Conservation (phyloP, 2,329 filamentous ascomycete genomes). For the Cladophialophora immunda region DNA sequence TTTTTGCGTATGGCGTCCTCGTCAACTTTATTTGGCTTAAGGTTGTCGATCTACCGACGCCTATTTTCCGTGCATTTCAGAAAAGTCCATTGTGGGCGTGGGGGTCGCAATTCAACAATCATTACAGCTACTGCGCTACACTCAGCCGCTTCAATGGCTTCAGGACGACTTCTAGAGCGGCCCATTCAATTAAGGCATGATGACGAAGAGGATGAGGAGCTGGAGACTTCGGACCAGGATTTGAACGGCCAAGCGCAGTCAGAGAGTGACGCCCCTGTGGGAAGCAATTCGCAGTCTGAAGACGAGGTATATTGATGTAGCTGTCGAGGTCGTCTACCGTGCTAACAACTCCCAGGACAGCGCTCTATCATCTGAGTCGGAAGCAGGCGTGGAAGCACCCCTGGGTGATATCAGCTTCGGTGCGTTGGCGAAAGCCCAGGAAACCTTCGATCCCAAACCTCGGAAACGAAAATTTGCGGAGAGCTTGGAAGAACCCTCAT, state of each 20-base stretch:
- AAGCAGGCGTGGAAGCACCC: slow-evolving; percentile 49
- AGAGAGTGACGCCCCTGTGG: slow-evolving; percentile 7
- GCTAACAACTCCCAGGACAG: slow-evolving; percentile 27
- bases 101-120: neutral
- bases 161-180: slow-evolving; percentile 21
- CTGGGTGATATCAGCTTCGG: slow-evolving; percentile 80
- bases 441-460: slow-evolving; percentile 63
- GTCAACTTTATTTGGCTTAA: slow-evolving; percentile 22
- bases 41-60: slow-evolving; percentile 13
- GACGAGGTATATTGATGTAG: slow-evolving; percentile 5
- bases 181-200: slow-evolving; percentile 40
- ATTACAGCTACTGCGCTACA: neutral
- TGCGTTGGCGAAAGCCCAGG: slow-evolving; percentile 86
- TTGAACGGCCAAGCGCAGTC: slow-evolving; percentile 20
- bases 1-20: neutral
- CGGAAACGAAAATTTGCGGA: slow-evolving; percentile 41
- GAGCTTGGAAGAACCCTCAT: slow-evolving; percentile 38
- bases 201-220: slow-evolving; percentile 48
- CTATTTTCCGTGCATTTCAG: neutral
- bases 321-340: neutral
- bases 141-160: slow-evolving; percentile 24
- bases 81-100: slow-evolving; percentile 17
- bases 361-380: neutral
- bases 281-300: slow-evolving; percentile 22
- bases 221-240: slow-evolving; percentile 39